Evolutionary conservation across 345 rosid species (phyloP), one percentile per base, ranked within the genome.

Genomic region (Pseudoturritis turrita): DNA sequence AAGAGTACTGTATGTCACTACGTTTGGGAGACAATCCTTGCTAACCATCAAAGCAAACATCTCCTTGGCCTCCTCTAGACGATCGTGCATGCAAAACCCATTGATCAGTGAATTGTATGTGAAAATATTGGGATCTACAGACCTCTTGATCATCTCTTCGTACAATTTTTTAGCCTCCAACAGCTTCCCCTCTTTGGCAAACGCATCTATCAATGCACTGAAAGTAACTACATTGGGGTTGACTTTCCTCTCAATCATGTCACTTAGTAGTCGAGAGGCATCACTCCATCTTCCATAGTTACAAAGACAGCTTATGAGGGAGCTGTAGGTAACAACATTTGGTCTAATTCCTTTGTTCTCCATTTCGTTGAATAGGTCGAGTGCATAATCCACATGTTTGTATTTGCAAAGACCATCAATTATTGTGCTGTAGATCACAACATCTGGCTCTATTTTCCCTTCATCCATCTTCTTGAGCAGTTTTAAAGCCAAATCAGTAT

Each of bases 271-370:
- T 1, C 18, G 6, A 39, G 62, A 1, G 0, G 62, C 51, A 7
- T 40, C 62, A 2, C 1, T 0, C 72, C 72, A 68, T 54, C 43
- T 8, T 0, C 53, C 44, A 2, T 68, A 68, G 2, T 8, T 40
- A 41, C 72, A 68, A 19, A 68, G 53, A 8, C 72, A 26, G 0
- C 62, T 54, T 17, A 68, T 68, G n/a, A 68, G 72, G 10, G 62
- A 40, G 40, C 0, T 53, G 43, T 53, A 68, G 7, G 53, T 54
- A 5, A 11, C 0, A 68, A 54, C 62, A 54, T 18, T 0, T 0
- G 62, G 31, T 25, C 2, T 40, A 41, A 68, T 3, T 0, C 54
- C 53, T 29, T 28, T 68, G 4, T 2, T 65, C 1, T 23, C 59
- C 49, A 51, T 25, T 25, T 25, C 3, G 4, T 25, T 25, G 3